These are phyloP conservation scores for Blastobotrys apis DNA, from an alignment of 1,139 yeast species.

Conservation along the genomic window DNA sequence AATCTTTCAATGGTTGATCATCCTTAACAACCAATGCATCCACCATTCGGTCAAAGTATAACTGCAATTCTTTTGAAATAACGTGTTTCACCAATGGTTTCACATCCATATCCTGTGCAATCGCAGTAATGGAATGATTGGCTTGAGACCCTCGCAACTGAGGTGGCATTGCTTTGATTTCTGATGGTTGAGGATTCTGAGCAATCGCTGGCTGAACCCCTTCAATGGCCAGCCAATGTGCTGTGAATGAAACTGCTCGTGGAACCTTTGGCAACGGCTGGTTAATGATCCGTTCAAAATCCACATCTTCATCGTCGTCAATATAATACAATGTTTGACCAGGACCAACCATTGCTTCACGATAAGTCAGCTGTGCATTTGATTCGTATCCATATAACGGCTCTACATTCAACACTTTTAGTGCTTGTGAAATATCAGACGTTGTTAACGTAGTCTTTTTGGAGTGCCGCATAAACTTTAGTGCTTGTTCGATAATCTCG, in stretches of 20 bases:
- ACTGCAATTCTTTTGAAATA: conserved; percentile 85
- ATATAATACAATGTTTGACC: conserved; percentile 91
- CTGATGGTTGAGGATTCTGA: conserved; percentile 82
- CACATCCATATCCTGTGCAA: conserved; percentile 60
- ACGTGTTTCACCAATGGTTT: conserved; percentile 97
- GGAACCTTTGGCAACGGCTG: conserved; percentile 96
- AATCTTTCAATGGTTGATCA: conserved; percentile 59
- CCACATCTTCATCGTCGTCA: conserved; percentile 86
- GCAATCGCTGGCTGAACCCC: conserved; percentile 98
- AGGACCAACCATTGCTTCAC: conserved; percentile 84
- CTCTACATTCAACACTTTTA: conserved; percentile 83
- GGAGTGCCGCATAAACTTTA: conserved; percentile 92
- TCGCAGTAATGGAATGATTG: conserved; percentile 33
- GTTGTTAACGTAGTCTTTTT: conserved; percentile 80
- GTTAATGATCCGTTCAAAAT: conserved; percentile 87
- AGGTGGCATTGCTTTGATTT: conserved; percentile 39
- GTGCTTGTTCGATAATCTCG: conserved; percentile 91
- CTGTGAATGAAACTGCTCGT: conserved; percentile 84
- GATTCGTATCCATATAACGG: conserved; percentile 46
- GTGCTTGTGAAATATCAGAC: conserved; percentile 73
- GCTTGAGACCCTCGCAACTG: conserved; percentile 41
- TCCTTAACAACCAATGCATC: conserved; percentile 59
- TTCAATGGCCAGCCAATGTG: conserved; percentile 98
- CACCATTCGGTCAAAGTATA: conserved; percentile 87
- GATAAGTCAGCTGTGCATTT: conserved; percentile 55